Evolutionary conservation across 306 rosid species (phyloP), one percentile per base, ranked within the genome.

Genomic region (Lithocarpus polystachyus): DNA sequence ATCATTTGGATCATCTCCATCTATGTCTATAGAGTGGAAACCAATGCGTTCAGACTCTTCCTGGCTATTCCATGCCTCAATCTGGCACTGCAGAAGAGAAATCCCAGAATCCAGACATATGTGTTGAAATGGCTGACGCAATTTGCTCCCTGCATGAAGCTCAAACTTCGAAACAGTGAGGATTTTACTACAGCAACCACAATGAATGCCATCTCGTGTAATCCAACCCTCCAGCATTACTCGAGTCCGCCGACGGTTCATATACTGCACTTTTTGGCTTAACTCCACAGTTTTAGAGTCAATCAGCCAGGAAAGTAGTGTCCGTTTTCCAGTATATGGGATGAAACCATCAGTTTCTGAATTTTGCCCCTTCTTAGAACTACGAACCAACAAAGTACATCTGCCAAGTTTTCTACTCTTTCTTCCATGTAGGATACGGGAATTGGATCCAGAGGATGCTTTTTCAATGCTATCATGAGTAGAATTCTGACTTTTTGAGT

Each of bases 111-210:
- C 97, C 91, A 94, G 82, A 86, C 78, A 89, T 84, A 94, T 92
- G 82, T 94, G 92, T 78, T 92, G 98, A 89, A 89, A 92, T 35
- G 98, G 98, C 82, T 88, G 97, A 2, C 89, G 94, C 82, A 94
- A 76, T 87, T 90, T 94, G 89, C 92, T 90, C 84, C 97, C 96
- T n/a, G 98, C 97, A 71, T 94, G 98, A 78, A 94, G 86, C 86
- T 92, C 98, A 85, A 94, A 94, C 87, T 94, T 94, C 5, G 92
- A 92, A 76, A 92, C 90, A 19, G 93, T 92, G 62, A 94, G 97
- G 82, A 94, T 94, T 88, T 94, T 94, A 86, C 97, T 94, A 80
- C 97, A 94, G 88, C 98, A 94, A 77, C 93, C 93, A 62, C 97
- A 94, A 53, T 94, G 98, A 87, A 92, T 89, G 75, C 98, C 98